Evolutionary conservation across 805 yeast genomes (phyloP), one percentile per base, ranked within the genome.

Genomic region (Lipomyces yamanashiensis): DNA sequence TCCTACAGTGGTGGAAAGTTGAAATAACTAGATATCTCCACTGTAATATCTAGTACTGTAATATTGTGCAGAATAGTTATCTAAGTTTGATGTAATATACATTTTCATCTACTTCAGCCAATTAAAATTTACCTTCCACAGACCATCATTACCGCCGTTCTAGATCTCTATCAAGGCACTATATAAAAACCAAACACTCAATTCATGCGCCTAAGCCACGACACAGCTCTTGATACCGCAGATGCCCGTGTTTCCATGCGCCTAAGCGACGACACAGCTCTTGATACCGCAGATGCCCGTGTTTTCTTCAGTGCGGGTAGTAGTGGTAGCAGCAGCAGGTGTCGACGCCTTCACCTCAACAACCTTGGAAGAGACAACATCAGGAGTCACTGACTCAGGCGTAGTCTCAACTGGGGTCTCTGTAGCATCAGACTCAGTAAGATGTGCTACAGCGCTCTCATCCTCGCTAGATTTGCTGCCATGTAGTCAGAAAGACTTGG

Each of bases 401-500:
- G 62, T 44, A 17, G 49, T 23, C 33, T 49, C 44, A 15, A 50
- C 7, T 5, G 34, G 10, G 2, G 28, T 17, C 21, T 54, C 15
- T 5, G 55, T 13, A 44, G 40, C 53, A 44, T 23, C 56, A 8
- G 40, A 43, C 7, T 40, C 56, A 12, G 56, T 19, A 13, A 58
- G 9, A n/a, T 48, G 58, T 37, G 17, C 62, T 13, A 58, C 62
- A 33, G 62, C 62, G 41, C 48, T 44, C 53, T 51, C 53, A n/a
- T 4, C 28, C 34, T 33, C 19, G 45, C n/a, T 17, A 1, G 19
- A 15, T n/a, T 56, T 57, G 36, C 62, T 54, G 48, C 59, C 62
- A 62, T 53, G 58, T 37, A 62, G 62, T 62, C 66, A 62, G 36
- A 54, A 56, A 1, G 66, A 56, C 63, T 63, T 76, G 52, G 73